These are phyloP conservation scores for Durio zibethinus DNA, from an alignment of 345 rosid genomes.

Conservation along the genomic window DNA sequence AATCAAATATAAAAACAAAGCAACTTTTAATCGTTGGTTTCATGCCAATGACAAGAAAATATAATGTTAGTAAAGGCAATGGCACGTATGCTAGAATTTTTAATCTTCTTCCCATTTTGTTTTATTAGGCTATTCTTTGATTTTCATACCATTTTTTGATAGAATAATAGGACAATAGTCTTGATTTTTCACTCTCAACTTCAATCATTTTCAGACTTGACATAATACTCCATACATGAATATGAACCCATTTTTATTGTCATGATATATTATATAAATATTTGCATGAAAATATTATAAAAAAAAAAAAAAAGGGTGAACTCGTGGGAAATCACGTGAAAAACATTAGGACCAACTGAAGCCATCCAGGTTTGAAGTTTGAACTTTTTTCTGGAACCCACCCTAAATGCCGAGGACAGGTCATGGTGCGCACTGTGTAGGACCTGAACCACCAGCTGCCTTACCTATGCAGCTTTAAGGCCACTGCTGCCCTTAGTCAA, in stretches of 20 bases:
- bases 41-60: not conserved
- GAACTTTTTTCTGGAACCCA: not conserved
- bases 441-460: not conserved
- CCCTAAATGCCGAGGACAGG: not conserved
- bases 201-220: not conserved
- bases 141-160: not conserved
- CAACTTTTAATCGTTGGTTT: not conserved
- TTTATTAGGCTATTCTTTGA: not conserved
- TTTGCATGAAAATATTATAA: too few species aligned
- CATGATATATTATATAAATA: not conserved
- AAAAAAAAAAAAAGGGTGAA: not conserved
- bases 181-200: not conserved
- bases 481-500: not conserved
- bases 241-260: not conserved
- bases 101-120: not conserved
- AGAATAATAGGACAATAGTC: not conserved
- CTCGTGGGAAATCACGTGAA: not conserved
- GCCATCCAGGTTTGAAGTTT: not conserved
- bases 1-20: not conserved
- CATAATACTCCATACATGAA: not conserved
- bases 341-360: not conserved
- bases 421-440: not conserved
- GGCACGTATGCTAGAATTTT: not conserved
- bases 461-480: not conserved
- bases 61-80: not conserved